Evolutionary conservation across 108 stramenopile species (phyloP).

Genomic region (Pseudonitzschia multiseries): DNA sequence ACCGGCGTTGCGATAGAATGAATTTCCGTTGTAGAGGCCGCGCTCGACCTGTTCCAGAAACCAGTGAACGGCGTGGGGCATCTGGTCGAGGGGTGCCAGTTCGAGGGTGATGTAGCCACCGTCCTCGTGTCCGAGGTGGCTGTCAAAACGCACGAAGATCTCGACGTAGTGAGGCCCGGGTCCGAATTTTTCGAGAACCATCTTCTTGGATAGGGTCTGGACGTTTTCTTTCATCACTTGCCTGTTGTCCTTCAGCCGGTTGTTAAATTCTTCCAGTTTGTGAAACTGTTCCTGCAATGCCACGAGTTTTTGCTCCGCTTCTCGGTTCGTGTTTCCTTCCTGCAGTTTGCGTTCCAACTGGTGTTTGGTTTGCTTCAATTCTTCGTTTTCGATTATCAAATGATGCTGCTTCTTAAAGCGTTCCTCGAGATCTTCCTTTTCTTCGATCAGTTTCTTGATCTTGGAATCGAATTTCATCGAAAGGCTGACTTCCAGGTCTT

Average conservation of each 20-base stretch:
- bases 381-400: neutral
- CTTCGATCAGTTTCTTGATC: constrained; percentile 15
- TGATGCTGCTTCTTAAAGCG: neutral
- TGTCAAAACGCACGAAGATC: constrained; percentile 58
- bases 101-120: constrained; percentile 55
- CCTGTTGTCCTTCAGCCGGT: constrained; percentile 10
- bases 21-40: constrained; percentile 64
- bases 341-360: neutral
- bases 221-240: constrained; percentile 31
- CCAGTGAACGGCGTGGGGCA: constrained; percentile 80
- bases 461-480: constrained; percentile 27
- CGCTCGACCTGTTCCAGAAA: constrained; percentile 84
- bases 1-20: constrained; percentile 71
- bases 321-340: neutral
- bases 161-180: constrained; percentile 71
- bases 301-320: neutral
- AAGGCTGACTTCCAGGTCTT: constrained; percentile 23
- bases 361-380: neutral
- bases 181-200: constrained; percentile 46
- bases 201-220: constrained; percentile 19
- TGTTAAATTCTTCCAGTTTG: constrained; percentile 12
- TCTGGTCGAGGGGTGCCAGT: constrained; percentile 64
- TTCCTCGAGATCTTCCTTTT: constrained; percentile 14
- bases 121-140: constrained; percentile 25
- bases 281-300: neutral